These are phyloP conservation scores for Alternaria incomplexa DNA, from an alignment of 2,329 filamentous ascomycete genomes.

Conservation along the genomic window DNA sequence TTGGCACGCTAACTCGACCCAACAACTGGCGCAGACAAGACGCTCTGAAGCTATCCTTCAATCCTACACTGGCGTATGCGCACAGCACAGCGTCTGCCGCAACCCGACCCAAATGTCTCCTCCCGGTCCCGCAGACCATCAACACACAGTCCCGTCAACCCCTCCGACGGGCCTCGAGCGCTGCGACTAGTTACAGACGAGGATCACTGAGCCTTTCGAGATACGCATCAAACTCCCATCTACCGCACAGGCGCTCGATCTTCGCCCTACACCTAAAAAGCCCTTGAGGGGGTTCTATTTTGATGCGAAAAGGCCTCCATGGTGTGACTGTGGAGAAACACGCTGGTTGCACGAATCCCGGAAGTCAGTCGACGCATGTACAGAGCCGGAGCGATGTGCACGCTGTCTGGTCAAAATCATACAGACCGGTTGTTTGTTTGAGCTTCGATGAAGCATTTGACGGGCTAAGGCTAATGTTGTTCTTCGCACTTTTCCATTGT, in stretches of 20 bases:
- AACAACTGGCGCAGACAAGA: not conserved
- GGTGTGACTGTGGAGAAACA: slow-evolving; percentile 14
- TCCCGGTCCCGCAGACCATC: not conserved
- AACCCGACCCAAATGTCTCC: not conserved
- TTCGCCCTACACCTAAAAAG: not conserved
- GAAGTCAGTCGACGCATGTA: not conserved
- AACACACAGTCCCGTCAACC: not conserved
- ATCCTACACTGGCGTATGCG: not conserved
- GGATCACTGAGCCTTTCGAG: not conserved
- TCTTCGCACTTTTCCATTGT: not conserved
- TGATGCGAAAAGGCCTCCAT: not conserved
- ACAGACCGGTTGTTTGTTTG: not conserved
- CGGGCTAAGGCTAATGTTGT: not conserved
- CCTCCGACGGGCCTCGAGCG: not conserved
- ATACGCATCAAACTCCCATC: not conserved
- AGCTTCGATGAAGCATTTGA: not conserved
- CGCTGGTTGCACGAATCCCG: not conserved
- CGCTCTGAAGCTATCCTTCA: not conserved
- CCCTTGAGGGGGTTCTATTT: not conserved
- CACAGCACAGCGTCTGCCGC: not conserved
- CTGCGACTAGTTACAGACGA: not conserved
- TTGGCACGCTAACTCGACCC: slow-evolving; percentile 8
- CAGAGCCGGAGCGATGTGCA: not conserved
- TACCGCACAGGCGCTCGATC: not conserved
- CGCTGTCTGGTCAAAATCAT: not conserved